Percentiles rank a stretch among this genome's conserved stretches.
Evolutionary conservation across 371 early-diverging fungal species (phyloP).

Genomic region (Mucor plumbeus): DNA sequence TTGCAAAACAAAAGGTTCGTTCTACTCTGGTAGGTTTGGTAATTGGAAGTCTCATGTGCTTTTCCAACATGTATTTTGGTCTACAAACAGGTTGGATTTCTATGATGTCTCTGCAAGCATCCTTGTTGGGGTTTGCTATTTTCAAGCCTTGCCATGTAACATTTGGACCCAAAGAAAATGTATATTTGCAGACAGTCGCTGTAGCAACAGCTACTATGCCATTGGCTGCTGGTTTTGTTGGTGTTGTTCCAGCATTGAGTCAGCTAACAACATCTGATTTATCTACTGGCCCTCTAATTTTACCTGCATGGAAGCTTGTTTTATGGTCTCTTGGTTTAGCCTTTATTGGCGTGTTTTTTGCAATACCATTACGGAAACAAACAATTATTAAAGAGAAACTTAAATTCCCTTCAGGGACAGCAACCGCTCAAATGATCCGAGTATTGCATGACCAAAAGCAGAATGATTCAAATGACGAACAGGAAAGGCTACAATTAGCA

Average conservation of each 20-base stretch:
- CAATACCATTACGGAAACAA: constrained; percentile 79
- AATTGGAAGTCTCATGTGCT: constrained; percentile 74
- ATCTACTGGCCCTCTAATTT: constrained; percentile 45
- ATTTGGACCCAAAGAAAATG: constrained; percentile 80
- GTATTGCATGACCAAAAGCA: constrained; percentile 58
- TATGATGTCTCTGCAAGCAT: constrained; percentile 84
- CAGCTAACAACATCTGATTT: constrained; percentile 60
- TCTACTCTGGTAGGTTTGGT: constrained; percentile 63
- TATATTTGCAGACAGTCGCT: constrained; percentile 76
- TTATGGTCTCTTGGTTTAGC: constrained; percentile 79
- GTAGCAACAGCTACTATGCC: constrained; percentile 90
- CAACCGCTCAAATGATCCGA: constrained; percentile 84
- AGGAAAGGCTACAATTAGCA: background rate
- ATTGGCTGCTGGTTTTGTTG: constrained; percentile 76
- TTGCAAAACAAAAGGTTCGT: constrained; percentile 36
- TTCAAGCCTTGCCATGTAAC: constrained; percentile 62
- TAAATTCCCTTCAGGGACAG: constrained; percentile 83
- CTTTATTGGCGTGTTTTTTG: constrained; percentile 89
- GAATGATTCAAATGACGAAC: background rate
- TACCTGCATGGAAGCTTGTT: constrained; percentile 56
- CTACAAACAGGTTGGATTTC: constrained; percentile 85
- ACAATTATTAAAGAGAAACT: constrained; percentile 79
- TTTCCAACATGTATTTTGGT: constrained; percentile 86
- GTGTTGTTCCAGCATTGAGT: constrained; percentile 73
- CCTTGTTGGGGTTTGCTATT: constrained; percentile 74